Base-by-base conservation (phyloP, 129 eudicot species). In the Lactuca sativa region DNA sequence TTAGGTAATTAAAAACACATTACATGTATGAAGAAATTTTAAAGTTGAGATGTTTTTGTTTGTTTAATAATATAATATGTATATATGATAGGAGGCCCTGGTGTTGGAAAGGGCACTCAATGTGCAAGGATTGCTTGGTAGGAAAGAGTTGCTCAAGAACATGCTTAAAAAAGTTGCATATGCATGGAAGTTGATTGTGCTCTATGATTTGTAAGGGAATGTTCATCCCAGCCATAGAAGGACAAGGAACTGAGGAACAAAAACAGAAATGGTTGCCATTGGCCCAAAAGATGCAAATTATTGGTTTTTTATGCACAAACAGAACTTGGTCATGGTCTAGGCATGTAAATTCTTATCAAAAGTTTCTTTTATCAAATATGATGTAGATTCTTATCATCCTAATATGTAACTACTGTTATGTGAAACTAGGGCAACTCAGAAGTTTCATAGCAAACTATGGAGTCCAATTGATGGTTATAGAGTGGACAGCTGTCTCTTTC, bases 261-360 rank as follows among this genome's bases (percentile, higher is more conserved):
- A 90, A 87, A 59, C 54, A 72, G 59, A 95, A 95, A 73, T 95
- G 99, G 99, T 80, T 95, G 85, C 90, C 99, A 34, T 72, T 95
- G 87, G 97, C 99, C 30, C 79, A 79, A 62, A 90, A 83, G 85
- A 90, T 95, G 99, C 88, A 95, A 82, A 90, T 95, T 18, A 95
- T 95, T 82, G 99, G 99, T 31, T 95, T 97, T 74, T 95, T 21
- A 95, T 83, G 97, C 99, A 10, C 99, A 90, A 74, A 95, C 99
- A 61, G 99, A 95, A 90, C 97, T 95, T 76, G 99, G 99, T 56
- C 99, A 95, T 80, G 99, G 99, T 21, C 21, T 21, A 21, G 21
- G 21, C 21, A 21, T 21, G 21, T 21, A 21, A 21, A 21, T 21
- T 21, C 0, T 21, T 21, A 21, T 21, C 21, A 21, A 21, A 21